These are phyloP conservation scores for Striga asiatica DNA, from an alignment of 257 asterid genomes.

Conservation along the genomic window DNA sequence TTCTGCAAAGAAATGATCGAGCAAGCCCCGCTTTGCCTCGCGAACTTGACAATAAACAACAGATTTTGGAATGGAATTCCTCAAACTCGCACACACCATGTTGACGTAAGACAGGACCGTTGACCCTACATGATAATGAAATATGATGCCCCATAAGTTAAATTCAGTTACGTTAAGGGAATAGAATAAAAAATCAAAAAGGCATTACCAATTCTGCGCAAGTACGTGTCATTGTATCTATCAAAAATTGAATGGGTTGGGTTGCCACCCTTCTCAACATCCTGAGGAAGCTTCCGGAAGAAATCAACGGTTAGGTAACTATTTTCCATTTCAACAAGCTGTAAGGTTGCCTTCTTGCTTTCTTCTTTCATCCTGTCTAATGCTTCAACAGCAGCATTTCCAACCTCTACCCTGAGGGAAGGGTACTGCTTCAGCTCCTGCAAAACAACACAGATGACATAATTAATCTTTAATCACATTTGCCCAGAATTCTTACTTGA, in stretches of 20 bases:
- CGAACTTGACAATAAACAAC: slow-evolving; percentile 96
- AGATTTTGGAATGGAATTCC: slow-evolving; percentile 96
- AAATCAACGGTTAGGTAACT: slow-evolving; percentile 91
- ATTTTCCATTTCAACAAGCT: slow-evolving; percentile 92
- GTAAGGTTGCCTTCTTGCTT: slow-evolving; percentile 85
- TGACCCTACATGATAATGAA: slow-evolving; percentile 46
- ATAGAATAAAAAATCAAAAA: background rate
- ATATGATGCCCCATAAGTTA: background rate
- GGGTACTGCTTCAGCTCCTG: slow-evolving; percentile 99
- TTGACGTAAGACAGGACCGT: slow-evolving; percentile 85
- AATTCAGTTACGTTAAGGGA: background rate
- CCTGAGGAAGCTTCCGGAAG: slow-evolving; percentile 98
- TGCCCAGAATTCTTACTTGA: background rate
- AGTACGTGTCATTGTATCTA: slow-evolving; percentile 87
- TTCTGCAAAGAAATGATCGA: slow-evolving; percentile 85
- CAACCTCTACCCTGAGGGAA: slow-evolving; percentile 83
- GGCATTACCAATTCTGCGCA: slow-evolving; percentile 66
- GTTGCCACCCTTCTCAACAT: slow-evolving; percentile 97
- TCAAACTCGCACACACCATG: slow-evolving; percentile 85
- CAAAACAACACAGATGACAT: slow-evolving; percentile 5
- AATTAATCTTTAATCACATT: slow-evolving; percentile 2
- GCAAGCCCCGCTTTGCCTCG: slow-evolving; percentile 94
- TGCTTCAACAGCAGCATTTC: slow-evolving; percentile 77
- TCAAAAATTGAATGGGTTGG: slow-evolving; percentile 97
- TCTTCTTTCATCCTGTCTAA: slow-evolving; percentile 93